A percentile compares a stretch with the other conserved stretches of the same genome.
Evolutionary conservation across 208 protist species (phyloP).

Genomic region (Leishmania gerbilli): DNA sequence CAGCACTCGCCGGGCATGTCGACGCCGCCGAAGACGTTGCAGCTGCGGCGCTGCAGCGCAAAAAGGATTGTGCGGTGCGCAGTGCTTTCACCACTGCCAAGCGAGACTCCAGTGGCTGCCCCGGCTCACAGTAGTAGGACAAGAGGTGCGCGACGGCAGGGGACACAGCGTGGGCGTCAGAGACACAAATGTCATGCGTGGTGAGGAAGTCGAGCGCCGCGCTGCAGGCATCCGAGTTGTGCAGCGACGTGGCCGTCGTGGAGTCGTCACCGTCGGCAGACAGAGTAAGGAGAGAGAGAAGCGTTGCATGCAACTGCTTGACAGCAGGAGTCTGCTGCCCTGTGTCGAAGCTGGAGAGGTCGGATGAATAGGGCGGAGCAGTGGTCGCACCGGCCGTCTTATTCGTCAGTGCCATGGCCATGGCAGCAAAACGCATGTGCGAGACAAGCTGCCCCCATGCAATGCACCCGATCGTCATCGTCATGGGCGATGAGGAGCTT

Average conservation of each 20-base stretch:
- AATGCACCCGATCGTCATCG: constrained; percentile 24
- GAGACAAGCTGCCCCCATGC: constrained; percentile 36
- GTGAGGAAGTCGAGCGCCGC: constrained; percentile 45
- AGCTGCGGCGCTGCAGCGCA: constrained; percentile 11
- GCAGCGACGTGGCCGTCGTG: constrained; percentile 5
- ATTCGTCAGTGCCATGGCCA: not conserved
- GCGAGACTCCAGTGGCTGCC: constrained; percentile 56
- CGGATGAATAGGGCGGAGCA: not conserved
- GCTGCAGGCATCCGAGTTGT: constrained; percentile 52
- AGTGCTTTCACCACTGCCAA: constrained; percentile 58
- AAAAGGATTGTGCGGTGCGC: constrained; percentile 16
- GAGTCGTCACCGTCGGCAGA: not conserved
- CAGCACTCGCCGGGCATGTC: constrained; percentile 4
- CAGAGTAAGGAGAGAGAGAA: constrained; percentile 7
- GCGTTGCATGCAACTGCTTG: constrained; percentile 5
- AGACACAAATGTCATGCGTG: constrained; percentile 19
- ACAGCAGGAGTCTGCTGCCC: not conserved
- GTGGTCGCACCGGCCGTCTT: not conserved
- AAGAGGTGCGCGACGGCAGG: constrained; percentile 35
- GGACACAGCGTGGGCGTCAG: constrained; percentile 18
- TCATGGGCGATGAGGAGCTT: no score
- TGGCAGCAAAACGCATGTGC: constrained; percentile 32
- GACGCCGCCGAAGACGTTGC: not conserved
- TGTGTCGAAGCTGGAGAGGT: not conserved
- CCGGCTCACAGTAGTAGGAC: constrained; percentile 49